Evolutionary conservation across 148 eudicot species (phyloP), one percentile per base, ranked within the genome.

Genomic region (Bassia scoparia): DNA sequence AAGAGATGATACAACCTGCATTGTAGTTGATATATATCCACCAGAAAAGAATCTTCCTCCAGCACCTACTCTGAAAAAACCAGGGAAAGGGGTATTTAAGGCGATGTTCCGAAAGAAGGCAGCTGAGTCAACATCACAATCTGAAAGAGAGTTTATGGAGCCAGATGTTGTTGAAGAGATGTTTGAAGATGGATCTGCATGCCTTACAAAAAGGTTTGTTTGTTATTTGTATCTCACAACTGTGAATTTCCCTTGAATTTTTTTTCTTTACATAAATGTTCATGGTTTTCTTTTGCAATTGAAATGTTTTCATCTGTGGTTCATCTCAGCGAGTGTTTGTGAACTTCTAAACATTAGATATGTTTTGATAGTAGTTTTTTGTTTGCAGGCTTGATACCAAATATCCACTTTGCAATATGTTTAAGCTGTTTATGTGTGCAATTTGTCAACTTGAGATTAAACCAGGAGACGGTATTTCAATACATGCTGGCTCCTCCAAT

Each of bases 1-100:
- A 50, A 82, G 97, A 76, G 99, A 95, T 83, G 99, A 95, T 79
- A 95, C 99, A 73, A 95, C 99, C 62, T 92, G 99, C 80, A 92
- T 95, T 71, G 96, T 95, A 33, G 83, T 95, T 55, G 96, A 95
- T 73, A 77, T 95, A 63, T 73, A 74, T 55, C 94, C 87, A 65
- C 88, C 85, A 17, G 90, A 88, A 77, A 95, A 92, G 78, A 78
- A 71, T 75, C 81, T 69, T 46, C 84, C 89, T 63, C 84, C 92
- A 33, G 24, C 84, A 78, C 86, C 88, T 44, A 86, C 96, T 49
- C 87, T 81, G 44, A 95, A 90, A 81, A 95, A 90, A 83, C 84
- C 81, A 27, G 88, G 96, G 38, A 95, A 83, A 86, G 83, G 92
- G 69, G 92, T 89, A 33, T 90, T 95, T 44, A 92, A 89, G 83